Evolutionary conservation across 495 filamentous ascomycete genomes (phyloP), one percentile per base, ranked within the genome.

Genomic region (Penicillium salamii): DNA sequence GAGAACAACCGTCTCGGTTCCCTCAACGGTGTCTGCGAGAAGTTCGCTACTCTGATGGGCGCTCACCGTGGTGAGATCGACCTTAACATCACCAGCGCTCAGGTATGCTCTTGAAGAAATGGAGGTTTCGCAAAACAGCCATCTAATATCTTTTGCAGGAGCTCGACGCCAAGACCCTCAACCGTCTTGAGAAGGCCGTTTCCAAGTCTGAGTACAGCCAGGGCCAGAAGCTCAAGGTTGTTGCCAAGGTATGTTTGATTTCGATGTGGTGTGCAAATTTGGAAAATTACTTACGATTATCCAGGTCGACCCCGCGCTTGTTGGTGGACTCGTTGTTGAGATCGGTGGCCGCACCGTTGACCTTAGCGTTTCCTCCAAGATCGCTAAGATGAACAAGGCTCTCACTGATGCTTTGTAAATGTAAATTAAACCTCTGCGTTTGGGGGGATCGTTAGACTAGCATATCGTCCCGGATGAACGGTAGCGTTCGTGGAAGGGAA

Each of bases 361-460:
- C 74, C 87, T 97, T 51, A 91, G 87, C 76, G 90, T 98, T 59
- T 93, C 93, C 12, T 77, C 89, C 65, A 93, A 90, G 83, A 87
- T 98, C 74, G 78, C 88, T 70, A 95, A 90, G 82, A 87, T 97
- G 84, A 98, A 97, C 88, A 98, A 98, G 85, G 86, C 96, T 66
- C 86, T 98, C 62, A 90, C 81, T 53, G 95, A 98, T 77, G 81
- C 87, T 68, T 75, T 97, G 85, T 98, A 91, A 91, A 90, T 74
- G 61, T 59, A 66, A 59, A 66, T 64, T 63, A 63, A 26, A 43
- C 53, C 53, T 42, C 21, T 43, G 52, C 49, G 44, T 57, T 54
- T 52, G 52, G 46, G 52, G 52, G 58, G 46, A 49, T 58, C 50
- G 38, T 61, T 56, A 58, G 51, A 61, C 19, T 52, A 50, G 55